Evolutionary conservation across 805 yeast genomes (phyloP).

Genomic region (Zygotorulaspora danielsina): DNA sequence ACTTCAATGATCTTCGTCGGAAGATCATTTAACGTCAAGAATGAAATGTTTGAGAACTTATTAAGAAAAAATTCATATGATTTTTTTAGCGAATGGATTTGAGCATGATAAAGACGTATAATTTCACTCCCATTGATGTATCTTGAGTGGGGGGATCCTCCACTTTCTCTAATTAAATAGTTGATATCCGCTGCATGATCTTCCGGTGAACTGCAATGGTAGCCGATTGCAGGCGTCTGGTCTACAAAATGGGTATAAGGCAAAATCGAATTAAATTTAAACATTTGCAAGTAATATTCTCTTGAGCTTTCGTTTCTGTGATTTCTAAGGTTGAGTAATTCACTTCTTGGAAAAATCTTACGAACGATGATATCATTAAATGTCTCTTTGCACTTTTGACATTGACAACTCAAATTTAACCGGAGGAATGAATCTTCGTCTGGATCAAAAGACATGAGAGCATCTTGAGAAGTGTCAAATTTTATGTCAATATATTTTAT

Average conservation of each 20-base stretch:
- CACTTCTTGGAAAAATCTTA: constrained; percentile 32
- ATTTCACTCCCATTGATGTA: constrained; percentile 28
- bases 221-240: constrained; percentile 37
- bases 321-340: constrained; percentile 23
- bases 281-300: constrained; percentile 32
- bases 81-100: constrained; percentile 35
- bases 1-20: constrained; percentile 31
- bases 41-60: constrained; percentile 30
- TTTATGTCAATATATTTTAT: constrained; percentile 36
- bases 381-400: constrained; percentile 29
- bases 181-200: constrained; percentile 30
- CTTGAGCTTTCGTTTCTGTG: constrained; percentile 26
- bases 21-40: constrained; percentile 35
- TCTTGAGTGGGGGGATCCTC: constrained; percentile 11
- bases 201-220: constrained; percentile 30
- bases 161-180: constrained; percentile 15
- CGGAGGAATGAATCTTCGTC: constrained; percentile 22
- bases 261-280: constrained; percentile 31
- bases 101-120: constrained; percentile 31
- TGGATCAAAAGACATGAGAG: constrained; percentile 22
- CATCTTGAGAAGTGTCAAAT: constrained; percentile 22
- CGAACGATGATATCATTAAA: constrained; percentile 25
- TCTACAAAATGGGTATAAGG: constrained; percentile 39
- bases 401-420: constrained; percentile 24
- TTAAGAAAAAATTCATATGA: constrained; percentile 33